Percentiles rank a stretch among this genome's conserved stretches.
These are phyloP conservation scores for Pestalotiopsis sp. DNA, from an alignment of 2,329 filamentous ascomycete genomes.

Conservation along the genomic window DNA sequence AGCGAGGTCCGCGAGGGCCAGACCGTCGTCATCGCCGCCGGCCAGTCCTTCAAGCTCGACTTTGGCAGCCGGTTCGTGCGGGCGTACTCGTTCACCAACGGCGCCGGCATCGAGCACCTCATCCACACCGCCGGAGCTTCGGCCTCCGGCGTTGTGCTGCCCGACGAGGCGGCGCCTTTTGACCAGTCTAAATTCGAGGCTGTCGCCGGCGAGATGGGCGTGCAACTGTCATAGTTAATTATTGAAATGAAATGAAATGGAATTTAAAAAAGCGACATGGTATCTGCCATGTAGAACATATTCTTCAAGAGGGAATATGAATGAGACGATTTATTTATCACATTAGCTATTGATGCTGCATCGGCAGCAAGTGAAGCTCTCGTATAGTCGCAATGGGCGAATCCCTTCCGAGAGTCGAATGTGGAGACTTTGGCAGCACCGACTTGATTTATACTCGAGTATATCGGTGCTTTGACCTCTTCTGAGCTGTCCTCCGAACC, in stretches of 20 bases:
- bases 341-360: not conserved
- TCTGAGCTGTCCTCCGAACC: not conserved
- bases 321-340: not conserved
- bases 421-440: not conserved
- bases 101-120: constrained; percentile 49
- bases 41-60: constrained; percentile 44
- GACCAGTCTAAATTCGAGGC: constrained; percentile 8
- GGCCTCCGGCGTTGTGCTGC: constrained; percentile 38
- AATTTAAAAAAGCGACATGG: not conserved
- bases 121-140: constrained; percentile 39
- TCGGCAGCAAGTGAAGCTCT: not conserved
- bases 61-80: constrained; percentile 50
- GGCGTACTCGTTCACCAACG: constrained; percentile 50
- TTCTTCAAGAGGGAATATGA: not conserved
- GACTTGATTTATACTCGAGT: not conserved
- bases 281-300: not conserved
- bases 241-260: not conserved
- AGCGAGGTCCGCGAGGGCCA: constrained; percentile 46
- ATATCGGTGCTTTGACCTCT: not conserved
- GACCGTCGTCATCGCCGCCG: constrained; percentile 50
- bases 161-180: constrained; percentile 23
- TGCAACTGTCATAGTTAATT: not conserved
- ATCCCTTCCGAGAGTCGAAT: not conserved
- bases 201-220: not conserved
- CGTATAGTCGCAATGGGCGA: not conserved